phyloP scores from a whole-genome alignment of 2,329 filamentous ascomycete genomes.

The Fusarium robinianum region DNA sequence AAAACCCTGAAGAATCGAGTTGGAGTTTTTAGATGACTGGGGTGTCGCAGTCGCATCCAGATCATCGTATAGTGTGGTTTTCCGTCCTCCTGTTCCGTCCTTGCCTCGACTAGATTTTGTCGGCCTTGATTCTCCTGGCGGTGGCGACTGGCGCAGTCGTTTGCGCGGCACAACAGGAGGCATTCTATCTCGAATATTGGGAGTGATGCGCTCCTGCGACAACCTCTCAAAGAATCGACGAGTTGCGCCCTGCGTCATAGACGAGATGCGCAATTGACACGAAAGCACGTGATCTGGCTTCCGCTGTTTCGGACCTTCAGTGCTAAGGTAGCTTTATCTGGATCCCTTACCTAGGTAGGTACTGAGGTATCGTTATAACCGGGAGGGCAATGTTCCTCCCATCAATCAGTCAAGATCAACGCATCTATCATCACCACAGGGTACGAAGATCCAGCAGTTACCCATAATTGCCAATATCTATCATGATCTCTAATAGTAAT shows the following conservation, averaged over 20 bases:
- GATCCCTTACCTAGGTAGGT: not conserved
- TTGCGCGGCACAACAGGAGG: constrained; percentile 72
- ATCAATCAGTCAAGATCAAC: too few species aligned
- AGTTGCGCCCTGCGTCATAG: constrained; percentile 10
- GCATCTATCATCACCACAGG: too few species aligned
- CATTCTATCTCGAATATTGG: constrained; percentile 51
- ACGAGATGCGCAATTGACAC: constrained; percentile 16
- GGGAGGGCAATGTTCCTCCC: too few species aligned
- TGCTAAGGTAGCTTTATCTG: not conserved
- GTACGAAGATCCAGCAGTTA: too few species aligned
- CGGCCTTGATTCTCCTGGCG: constrained; percentile 32
- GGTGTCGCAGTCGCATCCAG: constrained; percentile 57
- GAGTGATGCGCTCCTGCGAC: constrained; percentile 21
- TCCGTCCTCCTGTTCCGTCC: constrained; percentile 44
- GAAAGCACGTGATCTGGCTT: constrained; percentile 21
- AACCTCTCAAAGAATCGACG: not conserved
- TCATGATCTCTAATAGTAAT: not conserved
- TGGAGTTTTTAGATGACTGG: constrained; percentile 49
- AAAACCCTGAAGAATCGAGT: constrained; percentile 49
- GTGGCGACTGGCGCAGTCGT: constrained; percentile 57
- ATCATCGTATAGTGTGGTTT: constrained; percentile 64
- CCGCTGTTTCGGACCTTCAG: not conserved
- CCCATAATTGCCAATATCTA: not conserved
- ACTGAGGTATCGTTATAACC: too few species aligned
- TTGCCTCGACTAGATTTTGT: constrained; percentile 36